Evolutionary conservation across 805 yeast genomes (phyloP), one percentile per base, ranked within the genome.

Genomic region (Candida manassasensis): DNA sequence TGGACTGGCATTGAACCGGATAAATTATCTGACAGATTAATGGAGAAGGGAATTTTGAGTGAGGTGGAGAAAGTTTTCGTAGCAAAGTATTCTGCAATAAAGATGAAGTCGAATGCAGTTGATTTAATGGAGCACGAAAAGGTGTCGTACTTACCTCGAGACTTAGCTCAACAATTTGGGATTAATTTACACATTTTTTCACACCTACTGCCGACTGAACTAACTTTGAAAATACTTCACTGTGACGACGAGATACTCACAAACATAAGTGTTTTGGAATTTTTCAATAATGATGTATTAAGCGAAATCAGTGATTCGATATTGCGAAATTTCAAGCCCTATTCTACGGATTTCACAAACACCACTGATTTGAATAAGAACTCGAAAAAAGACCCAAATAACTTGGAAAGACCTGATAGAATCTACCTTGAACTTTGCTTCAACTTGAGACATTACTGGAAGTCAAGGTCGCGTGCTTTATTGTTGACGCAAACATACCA

Each of bases 121-220:
- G 35, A 32, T n/a, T 35, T 17, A 16, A 29, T 66, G 38, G 63
- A 61, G 12, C 74, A 69, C 33, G 65, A 63, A 27, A 36, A 68
- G 70, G 83, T 84, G 1, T 67, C 89, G 0, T 81, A 81, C 42
- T 68, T 93, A 34, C 75, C 95, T 1, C 70, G 94, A 41, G 97
- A 90, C 49, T 62, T 88, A 29, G 85, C 95, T 1, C 98, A 93
- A 53, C 97, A 87, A 49, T 88, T 93, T 64, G 96, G 95, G 26
- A 93, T 93, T 52, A 89, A 90, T 53, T 67, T 93, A 35, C 97
- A 93, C 53, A 71, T 79, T 63, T 86, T 78, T 59, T 70, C 86
- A 4, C 64, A 65, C 27, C 44, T 76, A 15, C 46, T 80, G 1
- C 95, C 81, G 25, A 77, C 73, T 4, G 83, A 76, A 28, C 69